Evolutionary conservation across 75 land plant species (phyloP).

Genomic region (Pseudotsuga menziesii): DNA sequence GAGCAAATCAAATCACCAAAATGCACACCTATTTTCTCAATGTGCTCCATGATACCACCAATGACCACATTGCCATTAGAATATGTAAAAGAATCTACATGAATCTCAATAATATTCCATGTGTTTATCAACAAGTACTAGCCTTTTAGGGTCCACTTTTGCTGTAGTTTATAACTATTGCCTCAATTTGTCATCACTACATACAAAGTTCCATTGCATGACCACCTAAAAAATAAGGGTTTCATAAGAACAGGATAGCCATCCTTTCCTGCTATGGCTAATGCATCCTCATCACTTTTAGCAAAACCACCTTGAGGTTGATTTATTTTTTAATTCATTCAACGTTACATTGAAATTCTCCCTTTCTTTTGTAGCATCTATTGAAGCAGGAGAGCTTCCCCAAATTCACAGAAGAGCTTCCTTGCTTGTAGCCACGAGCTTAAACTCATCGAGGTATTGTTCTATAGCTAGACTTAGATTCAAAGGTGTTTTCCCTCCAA

Average conservation of each 20-base stretch:
- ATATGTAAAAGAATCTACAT: conserved; percentile 93
- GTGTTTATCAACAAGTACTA: conserved; percentile 88
- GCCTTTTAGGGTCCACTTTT: conserved; percentile 92
- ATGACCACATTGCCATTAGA: conserved; percentile 82
- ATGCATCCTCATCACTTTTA: conserved; percentile 87
- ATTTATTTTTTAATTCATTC: conserved; percentile 74
- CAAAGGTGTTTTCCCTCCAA: conserved; percentile 98
- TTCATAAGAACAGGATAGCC: conserved; percentile 98
- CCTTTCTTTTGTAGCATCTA: conserved; percentile 98
- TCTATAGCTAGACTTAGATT: conserved; percentile 92
- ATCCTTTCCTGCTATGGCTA: conserved; percentile 71
- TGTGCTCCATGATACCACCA: conserved; percentile 99
- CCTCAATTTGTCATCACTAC: conserved; percentile 81
- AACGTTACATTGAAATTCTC: conserved; percentile 87
- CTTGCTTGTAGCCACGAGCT: conserved; percentile 65
- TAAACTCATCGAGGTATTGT: conserved; percentile 69
- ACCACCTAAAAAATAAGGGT: conserved; percentile 97
- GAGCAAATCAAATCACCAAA: conserved; percentile 97
- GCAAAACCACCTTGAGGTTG: conserved; percentile 99
- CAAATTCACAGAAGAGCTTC: conserved; percentile 69
- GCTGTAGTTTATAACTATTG: conserved; percentile 88
- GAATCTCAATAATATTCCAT: conserved; percentile 93
- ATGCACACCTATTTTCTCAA: conserved; percentile 98
- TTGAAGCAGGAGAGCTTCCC: conserved; percentile 99
- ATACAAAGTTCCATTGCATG: conserved; percentile 98